phyloP scores from a whole-genome alignment of 768 basidiomycete species.

The Lyophyllum atratum region DNA sequence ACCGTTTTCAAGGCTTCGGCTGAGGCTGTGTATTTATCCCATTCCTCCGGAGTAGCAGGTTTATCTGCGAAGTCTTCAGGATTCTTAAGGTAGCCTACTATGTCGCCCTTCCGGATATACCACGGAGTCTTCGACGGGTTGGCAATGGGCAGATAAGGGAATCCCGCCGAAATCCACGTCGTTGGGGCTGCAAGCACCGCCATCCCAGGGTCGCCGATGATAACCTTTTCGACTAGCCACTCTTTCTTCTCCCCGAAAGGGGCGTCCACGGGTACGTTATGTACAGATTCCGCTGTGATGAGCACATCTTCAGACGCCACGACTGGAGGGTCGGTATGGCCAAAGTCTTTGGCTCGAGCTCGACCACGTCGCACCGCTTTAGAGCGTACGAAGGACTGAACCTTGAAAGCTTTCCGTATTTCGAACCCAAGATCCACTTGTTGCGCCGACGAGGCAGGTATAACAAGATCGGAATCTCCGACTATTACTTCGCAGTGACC shows the following conservation, averaged over 20 bases:
- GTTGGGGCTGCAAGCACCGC: neutral
- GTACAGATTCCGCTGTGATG: neutral
- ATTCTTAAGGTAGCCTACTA: neutral
- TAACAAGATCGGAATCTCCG: neutral
- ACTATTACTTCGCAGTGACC: slow-evolving; percentile 13
- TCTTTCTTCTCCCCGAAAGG: slow-evolving; percentile 10
- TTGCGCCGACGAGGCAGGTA: slow-evolving; percentile 7
- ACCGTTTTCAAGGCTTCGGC: neutral
- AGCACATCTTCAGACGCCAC: neutral
- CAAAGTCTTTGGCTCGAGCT: neutral
- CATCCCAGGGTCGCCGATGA: slow-evolving; percentile 6
- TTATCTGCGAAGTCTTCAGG: neutral
- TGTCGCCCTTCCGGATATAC: neutral
- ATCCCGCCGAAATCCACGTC: neutral
- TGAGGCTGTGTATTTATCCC: neutral
- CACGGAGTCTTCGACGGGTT: neutral
- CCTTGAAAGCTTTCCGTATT: slow-evolving; percentile 10
- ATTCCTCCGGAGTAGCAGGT: neutral
- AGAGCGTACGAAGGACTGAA: slow-evolving; percentile 5
- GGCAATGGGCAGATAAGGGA: neutral
- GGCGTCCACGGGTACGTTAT: slow-evolving; percentile 6
- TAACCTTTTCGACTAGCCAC: slow-evolving; percentile 18
- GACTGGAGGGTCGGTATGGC: neutral
- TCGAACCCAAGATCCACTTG: slow-evolving; percentile 20
- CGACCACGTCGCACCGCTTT: neutral